phyloP scores from a whole-genome alignment of 176 grass and related monocot genomes.

The Saccharum spontaneum region DNA sequence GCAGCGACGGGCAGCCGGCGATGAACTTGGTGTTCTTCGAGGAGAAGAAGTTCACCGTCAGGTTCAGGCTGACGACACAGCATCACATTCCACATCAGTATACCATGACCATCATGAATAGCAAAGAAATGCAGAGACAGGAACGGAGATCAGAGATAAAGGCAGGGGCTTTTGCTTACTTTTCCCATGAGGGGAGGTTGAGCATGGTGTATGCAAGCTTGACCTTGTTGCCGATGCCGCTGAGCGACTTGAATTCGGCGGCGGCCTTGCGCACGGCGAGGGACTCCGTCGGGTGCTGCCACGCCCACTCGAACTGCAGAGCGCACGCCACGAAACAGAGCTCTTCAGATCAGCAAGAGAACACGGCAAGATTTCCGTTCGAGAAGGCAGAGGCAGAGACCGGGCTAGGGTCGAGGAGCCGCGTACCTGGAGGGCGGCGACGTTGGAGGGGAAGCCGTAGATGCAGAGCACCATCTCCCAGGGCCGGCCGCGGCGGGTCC shows the following conservation, averaged over 20 bases:
- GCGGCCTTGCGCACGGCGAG: conserved; percentile 85
- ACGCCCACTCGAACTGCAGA: conserved; percentile 96
- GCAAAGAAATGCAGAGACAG: conserved; percentile 6
- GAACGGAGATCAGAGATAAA: neutral
- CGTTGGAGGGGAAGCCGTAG: conserved; percentile 82
- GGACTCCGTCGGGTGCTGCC: conserved; percentile 87
- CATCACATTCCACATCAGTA: neutral
- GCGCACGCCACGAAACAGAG: neutral
- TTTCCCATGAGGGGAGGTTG: conserved; percentile 82
- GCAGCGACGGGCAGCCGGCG: conserved; percentile 58
- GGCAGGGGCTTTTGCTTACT: conserved; percentile 36
- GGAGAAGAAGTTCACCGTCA: conserved; percentile 95
- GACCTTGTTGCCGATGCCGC: conserved; percentile 79
- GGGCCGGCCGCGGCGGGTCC: conserved; percentile 69
- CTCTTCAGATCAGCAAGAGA: neutral
- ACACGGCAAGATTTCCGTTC: neutral
- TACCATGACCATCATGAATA: neutral
- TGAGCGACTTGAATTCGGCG: conserved; percentile 75
- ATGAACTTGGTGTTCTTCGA: conserved; percentile 70
- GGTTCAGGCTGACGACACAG: conserved; percentile 61
- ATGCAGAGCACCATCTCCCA: conserved; percentile 99
- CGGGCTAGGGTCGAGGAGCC: neutral
- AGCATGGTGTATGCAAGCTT: conserved; percentile 94
- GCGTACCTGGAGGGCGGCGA: conserved; percentile 78
- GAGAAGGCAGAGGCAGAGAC: neutral